Conservation (phyloP, 345 rosid genomes). For the Firmiana major region DNA sequence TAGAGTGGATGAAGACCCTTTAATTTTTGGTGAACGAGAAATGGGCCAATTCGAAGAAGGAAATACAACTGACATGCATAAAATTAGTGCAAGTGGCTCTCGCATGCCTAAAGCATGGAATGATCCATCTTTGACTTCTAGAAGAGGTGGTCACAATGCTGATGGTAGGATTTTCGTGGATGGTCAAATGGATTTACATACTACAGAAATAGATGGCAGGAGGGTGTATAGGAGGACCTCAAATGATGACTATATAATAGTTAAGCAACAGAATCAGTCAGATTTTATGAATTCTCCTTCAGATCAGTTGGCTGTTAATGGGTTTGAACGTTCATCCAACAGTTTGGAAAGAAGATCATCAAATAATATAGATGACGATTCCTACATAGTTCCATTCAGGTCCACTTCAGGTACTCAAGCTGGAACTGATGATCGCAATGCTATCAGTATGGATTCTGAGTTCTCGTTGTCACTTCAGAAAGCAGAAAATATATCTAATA, state of each 20-base stretch:
- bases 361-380: conserved; percentile 59
- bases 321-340: conserved; percentile 43
- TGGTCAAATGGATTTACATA: conserved; percentile 44
- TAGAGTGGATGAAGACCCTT: conserved; percentile 53
- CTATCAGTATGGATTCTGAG: conserved; percentile 64
- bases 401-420: conserved; percentile 38
- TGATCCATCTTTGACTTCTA: conserved; percentile 51
- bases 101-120: conserved; percentile 44
- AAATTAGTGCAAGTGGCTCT: conserved; percentile 43
- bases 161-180: conserved; percentile 31
- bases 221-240: conserved; percentile 38
- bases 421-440: conserved; percentile 43
- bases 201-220: conserved; percentile 41
- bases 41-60: conserved; percentile 42
- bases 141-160: conserved; percentile 29
- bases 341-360: conserved; percentile 45
- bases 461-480: conserved; percentile 38
- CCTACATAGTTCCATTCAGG: conserved; percentile 66
- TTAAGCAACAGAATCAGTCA: conserved; percentile 32
- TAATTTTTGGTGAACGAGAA: conserved; percentile 42
- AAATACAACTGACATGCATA: conserved; percentile 34
- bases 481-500: conserved; percentile 35
- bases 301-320: conserved; percentile 47
- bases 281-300: conserved; percentile 36
- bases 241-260: conserved; percentile 56